Evolutionary conservation across 2,329 filamentous ascomycete species (phyloP).

Genomic region (Zarea fungicola): DNA sequence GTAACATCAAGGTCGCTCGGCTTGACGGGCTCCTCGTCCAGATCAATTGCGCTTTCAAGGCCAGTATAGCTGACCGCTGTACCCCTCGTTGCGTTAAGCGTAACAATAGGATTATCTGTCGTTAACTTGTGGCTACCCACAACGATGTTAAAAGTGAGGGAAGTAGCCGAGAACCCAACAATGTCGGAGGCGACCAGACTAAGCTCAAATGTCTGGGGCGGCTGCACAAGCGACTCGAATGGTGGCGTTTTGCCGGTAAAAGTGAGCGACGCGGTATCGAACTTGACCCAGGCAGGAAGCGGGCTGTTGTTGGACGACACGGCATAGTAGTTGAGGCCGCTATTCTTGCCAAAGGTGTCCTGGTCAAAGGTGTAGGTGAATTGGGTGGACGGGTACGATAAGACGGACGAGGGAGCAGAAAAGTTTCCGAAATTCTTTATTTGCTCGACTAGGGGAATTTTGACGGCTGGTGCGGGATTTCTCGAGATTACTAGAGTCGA

Average conservation of each 20-base stretch:
- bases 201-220: conserved; percentile 67
- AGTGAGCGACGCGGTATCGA: conserved; percentile 56
- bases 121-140: conserved; percentile 67
- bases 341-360: conserved; percentile 58
- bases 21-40: conserved; percentile 51
- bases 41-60: conserved; percentile 45
- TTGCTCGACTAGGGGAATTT: conserved; percentile 53
- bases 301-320: conserved; percentile 73
- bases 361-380: conserved; percentile 50
- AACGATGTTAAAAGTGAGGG: conserved; percentile 62
- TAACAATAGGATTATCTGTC: conserved; percentile 52
- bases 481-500: conserved; percentile 67
- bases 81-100: conserved; percentile 52
- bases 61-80: conserved; percentile 46
- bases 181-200: conserved; percentile 74
- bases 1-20: conserved; percentile 49
- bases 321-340: conserved; percentile 66
- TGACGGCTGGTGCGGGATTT: conserved; percentile 47
- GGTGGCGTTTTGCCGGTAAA: conserved; percentile 70
- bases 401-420: conserved; percentile 55
- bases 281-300: conserved; percentile 78
- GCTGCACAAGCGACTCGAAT: conserved; percentile 55
- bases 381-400: conserved; percentile 46
- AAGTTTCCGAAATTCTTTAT: conserved; percentile 53
- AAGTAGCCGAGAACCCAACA: conserved; percentile 66